These are phyloP conservation scores for Geopyxis carbonaria DNA, from an alignment of 495 filamentous ascomycete genomes.

Conservation along the genomic window DNA sequence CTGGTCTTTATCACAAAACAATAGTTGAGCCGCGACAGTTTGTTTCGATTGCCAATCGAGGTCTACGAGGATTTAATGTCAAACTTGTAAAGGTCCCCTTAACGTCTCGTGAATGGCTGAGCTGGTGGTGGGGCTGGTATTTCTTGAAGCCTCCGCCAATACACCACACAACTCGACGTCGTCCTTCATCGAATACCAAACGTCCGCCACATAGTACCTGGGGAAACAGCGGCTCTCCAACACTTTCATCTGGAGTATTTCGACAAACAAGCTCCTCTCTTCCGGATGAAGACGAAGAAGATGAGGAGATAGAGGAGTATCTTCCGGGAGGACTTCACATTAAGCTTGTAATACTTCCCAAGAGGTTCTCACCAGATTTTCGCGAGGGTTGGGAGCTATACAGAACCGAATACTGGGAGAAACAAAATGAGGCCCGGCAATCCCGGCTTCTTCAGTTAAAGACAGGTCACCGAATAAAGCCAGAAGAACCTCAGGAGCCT, in stretches of 20 bases:
- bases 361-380: constrained; percentile 86
- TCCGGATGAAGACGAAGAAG: constrained; percentile 24
- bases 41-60: constrained; percentile 73
- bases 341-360: constrained; percentile 77
- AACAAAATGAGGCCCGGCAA: constrained; percentile 77
- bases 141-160: constrained; percentile 14
- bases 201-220: constrained; percentile 15
- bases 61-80: constrained; percentile 78
- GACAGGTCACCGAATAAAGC: constrained; percentile 2
- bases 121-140: constrained; percentile 25
- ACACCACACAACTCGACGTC: constrained; percentile 5
- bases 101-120: constrained; percentile 48
- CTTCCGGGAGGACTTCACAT: constrained; percentile 78
- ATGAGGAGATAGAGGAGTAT: constrained; percentile 64
- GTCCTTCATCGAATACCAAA: constrained; percentile 9
- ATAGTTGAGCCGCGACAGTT: constrained; percentile 88
- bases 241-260: constrained; percentile 9
- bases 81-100: constrained; percentile 82
- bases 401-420: constrained; percentile 86
- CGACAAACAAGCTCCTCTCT: constrained; percentile 5
- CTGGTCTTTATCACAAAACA: constrained; percentile 86
- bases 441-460: constrained; percentile 49
- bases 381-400: constrained; percentile 96
- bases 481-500: not conserved
- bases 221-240: no score